phyloP scores from a whole-genome alignment of 1,284 basidiomycete genomes.

The Heliocybe sulcata region DNA sequence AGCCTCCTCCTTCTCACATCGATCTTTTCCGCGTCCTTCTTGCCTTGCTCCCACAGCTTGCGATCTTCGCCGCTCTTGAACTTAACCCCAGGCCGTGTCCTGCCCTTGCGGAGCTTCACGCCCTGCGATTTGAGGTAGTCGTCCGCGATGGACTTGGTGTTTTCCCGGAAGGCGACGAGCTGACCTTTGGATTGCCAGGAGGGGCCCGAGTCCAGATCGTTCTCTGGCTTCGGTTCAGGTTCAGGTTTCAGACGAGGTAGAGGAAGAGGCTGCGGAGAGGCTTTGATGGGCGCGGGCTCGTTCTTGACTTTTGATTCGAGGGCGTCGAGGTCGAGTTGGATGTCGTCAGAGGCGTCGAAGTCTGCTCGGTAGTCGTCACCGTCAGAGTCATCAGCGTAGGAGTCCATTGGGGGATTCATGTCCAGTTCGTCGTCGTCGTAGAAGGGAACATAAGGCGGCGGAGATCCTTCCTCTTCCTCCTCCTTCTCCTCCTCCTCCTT shows the following conservation, averaged over 20 bases:
- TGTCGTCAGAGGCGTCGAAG: neutral
- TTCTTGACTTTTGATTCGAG: neutral
- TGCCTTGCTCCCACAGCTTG: constrained; percentile 10
- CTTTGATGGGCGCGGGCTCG: neutral
- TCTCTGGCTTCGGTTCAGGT: neutral
- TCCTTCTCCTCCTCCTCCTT: neutral
- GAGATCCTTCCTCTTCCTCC: neutral
- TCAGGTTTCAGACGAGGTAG: neutral
- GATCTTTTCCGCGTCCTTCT: constrained; percentile 15
- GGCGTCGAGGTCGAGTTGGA: neutral
- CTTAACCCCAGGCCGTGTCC: neutral
- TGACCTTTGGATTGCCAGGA: neutral
- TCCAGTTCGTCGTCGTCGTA: neutral
- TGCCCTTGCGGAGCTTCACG: constrained; percentile 3
- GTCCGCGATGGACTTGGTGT: neutral
- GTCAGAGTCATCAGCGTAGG: neutral
- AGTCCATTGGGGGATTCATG: neutral
- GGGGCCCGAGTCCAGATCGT: neutral
- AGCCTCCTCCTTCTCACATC: constrained; percentile 14
- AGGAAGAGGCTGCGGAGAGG: neutral
- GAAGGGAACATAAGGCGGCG: neutral
- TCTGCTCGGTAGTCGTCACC: neutral
- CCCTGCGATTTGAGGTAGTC: constrained; percentile 1
- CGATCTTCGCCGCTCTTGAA: constrained; percentile 11
- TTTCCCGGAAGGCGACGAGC: neutral